Evolutionary conservation across 805 yeast species (phyloP), one percentile per base, ranked within the genome.

Genomic region (Dipodascopsis uninucleata): DNA sequence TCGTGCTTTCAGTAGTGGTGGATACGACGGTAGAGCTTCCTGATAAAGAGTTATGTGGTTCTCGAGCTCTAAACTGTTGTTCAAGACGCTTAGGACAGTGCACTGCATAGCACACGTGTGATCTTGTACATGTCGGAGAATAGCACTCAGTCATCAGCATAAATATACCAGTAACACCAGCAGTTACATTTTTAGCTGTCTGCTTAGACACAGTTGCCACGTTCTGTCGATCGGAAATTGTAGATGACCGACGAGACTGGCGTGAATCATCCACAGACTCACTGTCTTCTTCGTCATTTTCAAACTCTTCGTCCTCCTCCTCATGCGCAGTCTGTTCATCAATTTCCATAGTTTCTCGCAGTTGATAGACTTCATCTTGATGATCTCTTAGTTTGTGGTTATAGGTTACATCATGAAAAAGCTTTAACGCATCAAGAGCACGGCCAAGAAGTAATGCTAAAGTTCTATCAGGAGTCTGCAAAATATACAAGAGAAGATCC

Each of bases 71-170:
- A 3, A 96, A 95, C 61, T 90, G 97, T 65, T 93, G 97, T 65
- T 90, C 97, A 39, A 93, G 70, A 52, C 97, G 76, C 56, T 96
- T 76, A 12, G 98, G 98, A 67, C 98, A 93, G 9, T 96, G 94
- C 56, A 93, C 89, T 33, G 95, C 85, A 66, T 93, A 93, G 66
- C 98, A 93, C 31, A 90, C 69, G 26, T 78, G 72, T 58, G 86
- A 94, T 40, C 94, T 72, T 4, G 96, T 81, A 67, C 98, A 93
- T 0, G 98, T 93, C 26, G 98, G 96, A 0, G 97, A 88, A 61
- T 93, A 93, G 67, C 98, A 93, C 60, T 89, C 96, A 0, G 97
- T 85, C 51, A 93, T 70, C 33, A 90, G 69, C 1, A 96, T 90
- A 60, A 90, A 93, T 3, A 93, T 95, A 56, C 98, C 98, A 63